Evolutionary conservation across 208 protist genomes (phyloP), one percentile per base, ranked within the genome.

Genomic region (Trypanosoma boissoni): DNA sequence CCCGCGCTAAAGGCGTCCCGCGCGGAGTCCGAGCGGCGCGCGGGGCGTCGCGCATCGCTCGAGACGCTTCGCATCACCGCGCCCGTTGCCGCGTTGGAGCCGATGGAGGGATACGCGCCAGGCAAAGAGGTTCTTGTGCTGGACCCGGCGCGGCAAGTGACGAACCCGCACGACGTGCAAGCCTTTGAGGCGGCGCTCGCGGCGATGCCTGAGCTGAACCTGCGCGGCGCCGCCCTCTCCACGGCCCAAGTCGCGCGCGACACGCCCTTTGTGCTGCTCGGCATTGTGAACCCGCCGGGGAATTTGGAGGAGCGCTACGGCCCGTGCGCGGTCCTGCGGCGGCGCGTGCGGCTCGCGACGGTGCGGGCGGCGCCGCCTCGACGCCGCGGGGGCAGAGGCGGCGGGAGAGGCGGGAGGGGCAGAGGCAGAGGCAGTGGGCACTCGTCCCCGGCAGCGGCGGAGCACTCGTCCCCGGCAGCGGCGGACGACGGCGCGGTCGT

Each of bases 51-150:
- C 23, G 18, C n/a, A 16, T 44, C 31, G 3, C 54, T 51, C 7
- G 58, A 62, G 12, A 50, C 69, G 14, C 16, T 76, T 26, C 64
- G 45, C 3, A 61, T 88, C 39, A 64, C 70, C 28, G 80, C 72
- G 6, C 83, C 83, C 0, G 57, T 88, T n/a, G 23, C 68, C 9
- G 31, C 52, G 7, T 61, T 94, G 9, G 83, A 94, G 64, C 58
- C 80, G 42, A 73, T 94, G 68, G 60, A 63, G 3, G 77, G 73
- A 9, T 83, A 84, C 21, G 45, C 55, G 27, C 51, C 51, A 1
- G 83, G 79, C 10, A 83, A 80, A 54, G 71, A 83, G 26, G 77
- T 94, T n/a, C 77, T 81, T 44, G 81, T 90, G 16, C 73, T 64
- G 8, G 56, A 72, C 10, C 74, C 83, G 0, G 60, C 73, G 41